Conservation (phyloP, 2,329 filamentous ascomycete genomes). For the Ramichloridium luteum region DNA sequence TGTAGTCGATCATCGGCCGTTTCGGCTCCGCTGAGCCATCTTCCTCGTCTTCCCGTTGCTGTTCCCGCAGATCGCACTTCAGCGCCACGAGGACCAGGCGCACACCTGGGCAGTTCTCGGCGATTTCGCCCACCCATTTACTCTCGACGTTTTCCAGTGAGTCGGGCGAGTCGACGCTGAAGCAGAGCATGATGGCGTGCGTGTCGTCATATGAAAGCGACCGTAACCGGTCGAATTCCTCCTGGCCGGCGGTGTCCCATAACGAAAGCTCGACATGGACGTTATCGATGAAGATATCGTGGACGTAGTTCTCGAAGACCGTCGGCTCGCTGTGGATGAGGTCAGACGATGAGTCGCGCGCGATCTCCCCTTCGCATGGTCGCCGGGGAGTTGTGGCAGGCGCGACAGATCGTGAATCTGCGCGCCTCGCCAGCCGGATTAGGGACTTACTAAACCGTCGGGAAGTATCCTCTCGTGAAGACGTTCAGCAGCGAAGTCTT, state of each 20-base stretch:
- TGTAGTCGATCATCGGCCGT: slow-evolving; percentile 71
- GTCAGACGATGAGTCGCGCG: too few relatives aligned
- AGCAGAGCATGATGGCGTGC: slow-evolving; percentile 97
- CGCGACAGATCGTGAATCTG: too few relatives aligned
- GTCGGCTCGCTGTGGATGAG: slow-evolving; percentile 66
- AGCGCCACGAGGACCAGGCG: slow-evolving; percentile 90
- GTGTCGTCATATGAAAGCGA: slow-evolving; percentile 97
- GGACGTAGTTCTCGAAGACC: slow-evolving; percentile 98
- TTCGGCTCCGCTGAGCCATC: slow-evolving; percentile 32
- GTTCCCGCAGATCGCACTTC: slow-evolving; percentile 90
- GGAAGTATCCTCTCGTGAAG: slow-evolving; percentile 97
- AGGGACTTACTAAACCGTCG: slow-evolving; percentile 69
- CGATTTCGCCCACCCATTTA: slow-evolving; percentile 97
- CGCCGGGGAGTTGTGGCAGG: too few relatives aligned
- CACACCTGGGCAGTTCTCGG: slow-evolving; percentile 91
- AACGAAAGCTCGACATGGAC: slow-evolving; percentile 94
- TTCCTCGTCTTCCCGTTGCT: slow-evolving; percentile 49
- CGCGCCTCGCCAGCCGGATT: too few relatives aligned
- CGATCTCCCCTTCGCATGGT: too few relatives aligned
- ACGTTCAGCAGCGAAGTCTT: slow-evolving; percentile 97
- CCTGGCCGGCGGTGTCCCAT: slow-evolving; percentile 97
- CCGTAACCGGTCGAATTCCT: slow-evolving; percentile 94
- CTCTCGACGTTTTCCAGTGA: slow-evolving; percentile 97
- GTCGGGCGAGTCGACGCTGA: slow-evolving; percentile 88
- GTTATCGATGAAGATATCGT: slow-evolving; percentile 97